phyloP scores from a whole-genome alignment of 139 green algal species.

The Chlamydomonas schloesseri region DNA sequence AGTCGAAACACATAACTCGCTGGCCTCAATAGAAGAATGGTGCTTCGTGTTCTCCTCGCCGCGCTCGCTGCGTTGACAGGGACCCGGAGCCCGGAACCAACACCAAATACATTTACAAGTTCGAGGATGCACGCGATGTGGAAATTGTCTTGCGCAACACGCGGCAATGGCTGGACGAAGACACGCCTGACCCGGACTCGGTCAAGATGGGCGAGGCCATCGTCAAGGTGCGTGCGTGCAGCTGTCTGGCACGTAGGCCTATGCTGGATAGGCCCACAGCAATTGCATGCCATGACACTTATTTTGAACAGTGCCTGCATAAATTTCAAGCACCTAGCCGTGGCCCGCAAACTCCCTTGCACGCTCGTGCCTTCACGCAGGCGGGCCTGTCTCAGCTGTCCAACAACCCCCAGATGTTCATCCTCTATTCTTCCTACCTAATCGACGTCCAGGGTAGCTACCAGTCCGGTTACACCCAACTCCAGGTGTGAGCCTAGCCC shows the following conservation, averaged over 20 bases:
- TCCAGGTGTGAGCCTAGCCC: neutral
- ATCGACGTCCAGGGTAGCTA: slow-evolving; percentile 22
- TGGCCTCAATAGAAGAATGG: too few species aligned
- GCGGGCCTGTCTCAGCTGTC: too few species aligned
- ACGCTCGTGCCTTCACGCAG: too few species aligned
- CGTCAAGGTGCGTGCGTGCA: slow-evolving; percentile 25
- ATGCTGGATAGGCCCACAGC: too few species aligned
- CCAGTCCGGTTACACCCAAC: slow-evolving; percentile 32
- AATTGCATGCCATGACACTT: too few species aligned
- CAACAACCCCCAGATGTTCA: neutral
- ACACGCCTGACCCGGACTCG: neutral
- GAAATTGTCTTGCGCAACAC: slow-evolving; percentile 18
- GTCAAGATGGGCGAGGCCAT: slow-evolving; percentile 26
- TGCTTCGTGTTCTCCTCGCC: too few species aligned
- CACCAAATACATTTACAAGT: slow-evolving; percentile 31
- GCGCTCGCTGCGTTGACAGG: neutral
- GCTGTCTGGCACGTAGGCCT: too few species aligned
- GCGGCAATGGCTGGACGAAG: slow-evolving; percentile 32
- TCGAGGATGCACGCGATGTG: neutral
- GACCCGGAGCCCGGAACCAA: neutral
- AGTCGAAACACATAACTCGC: too few species aligned
- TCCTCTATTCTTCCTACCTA: slow-evolving; percentile 37
- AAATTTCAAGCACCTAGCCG: too few species aligned
- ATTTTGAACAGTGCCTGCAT: too few species aligned
- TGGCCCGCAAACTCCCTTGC: too few species aligned